Conservation (phyloP, 1,139 yeast species). For the Fermentozyma sake region DNA sequence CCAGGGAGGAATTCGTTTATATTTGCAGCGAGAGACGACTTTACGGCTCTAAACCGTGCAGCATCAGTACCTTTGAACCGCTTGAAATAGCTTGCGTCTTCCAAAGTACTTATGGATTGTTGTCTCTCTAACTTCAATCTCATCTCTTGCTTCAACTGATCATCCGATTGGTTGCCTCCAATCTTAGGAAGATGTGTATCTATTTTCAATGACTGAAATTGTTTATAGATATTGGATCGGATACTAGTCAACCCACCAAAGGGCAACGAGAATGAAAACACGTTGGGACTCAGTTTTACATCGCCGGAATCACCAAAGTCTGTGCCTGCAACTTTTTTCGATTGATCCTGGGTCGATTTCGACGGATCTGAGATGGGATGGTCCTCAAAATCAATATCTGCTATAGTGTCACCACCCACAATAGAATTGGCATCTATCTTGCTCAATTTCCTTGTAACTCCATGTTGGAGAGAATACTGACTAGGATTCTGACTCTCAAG, state of each 20-base stretch:
- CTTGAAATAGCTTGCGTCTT: slow-evolving; percentile 58
- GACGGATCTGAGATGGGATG: no score
- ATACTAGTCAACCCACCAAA: slow-evolving; percentile 31
- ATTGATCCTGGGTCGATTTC: no score
- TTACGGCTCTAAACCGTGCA: slow-evolving; percentile 64
- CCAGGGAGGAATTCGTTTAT: slow-evolving; percentile 36
- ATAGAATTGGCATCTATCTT: slow-evolving; percentile 37
- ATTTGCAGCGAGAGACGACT: slow-evolving; percentile 54
- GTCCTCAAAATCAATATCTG: no score
- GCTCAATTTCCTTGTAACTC: no score
- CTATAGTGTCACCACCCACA: slow-evolving; percentile 44
- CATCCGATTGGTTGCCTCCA: slow-evolving; percentile 12
- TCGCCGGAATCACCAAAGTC: slow-evolving; percentile 2
- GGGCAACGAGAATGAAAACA: slow-evolving; percentile 40
- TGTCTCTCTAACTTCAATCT: slow-evolving; percentile 49
- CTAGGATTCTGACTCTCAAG: no score
- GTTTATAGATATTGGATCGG: slow-evolving; percentile 21
- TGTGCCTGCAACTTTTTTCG: slow-evolving; percentile 6
- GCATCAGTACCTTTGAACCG: slow-evolving; percentile 58
- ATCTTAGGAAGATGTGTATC: slow-evolving; percentile 21
- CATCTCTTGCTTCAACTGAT: slow-evolving; percentile 28
- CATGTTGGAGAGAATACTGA: no score
- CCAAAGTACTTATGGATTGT: slow-evolving; percentile 55
- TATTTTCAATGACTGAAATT: slow-evolving; percentile 18
- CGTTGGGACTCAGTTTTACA: slow-evolving; percentile 15